Percentiles rank a stretch among this genome's conserved stretches.
Conservation (phyloP, 176 grass and related monocot species). For the Typha latifolia region DNA sequence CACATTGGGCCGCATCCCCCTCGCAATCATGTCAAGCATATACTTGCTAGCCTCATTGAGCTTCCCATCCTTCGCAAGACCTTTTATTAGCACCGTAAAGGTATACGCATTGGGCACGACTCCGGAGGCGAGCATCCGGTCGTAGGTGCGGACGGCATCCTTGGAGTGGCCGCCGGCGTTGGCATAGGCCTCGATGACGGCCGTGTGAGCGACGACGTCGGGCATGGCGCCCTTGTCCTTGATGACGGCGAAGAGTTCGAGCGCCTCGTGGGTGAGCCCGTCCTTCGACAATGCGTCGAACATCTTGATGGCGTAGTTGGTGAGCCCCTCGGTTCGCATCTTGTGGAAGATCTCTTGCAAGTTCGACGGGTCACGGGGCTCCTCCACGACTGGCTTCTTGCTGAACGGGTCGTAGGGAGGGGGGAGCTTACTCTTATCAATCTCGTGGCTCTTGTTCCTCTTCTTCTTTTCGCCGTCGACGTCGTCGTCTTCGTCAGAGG, state of each 20-base stretch:
- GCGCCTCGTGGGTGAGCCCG: conserved; percentile 68
- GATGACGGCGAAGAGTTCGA: conserved; percentile 57
- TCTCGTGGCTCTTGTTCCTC: background rate
- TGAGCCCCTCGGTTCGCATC: conserved; percentile 79
- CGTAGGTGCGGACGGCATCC: conserved; percentile 53
- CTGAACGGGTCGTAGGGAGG: conserved; percentile 75
- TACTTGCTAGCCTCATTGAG: conserved; percentile 46
- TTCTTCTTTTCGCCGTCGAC: conserved; percentile 3
- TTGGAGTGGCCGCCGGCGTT: conserved; percentile 52
- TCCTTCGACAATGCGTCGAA: conserved; percentile 94
- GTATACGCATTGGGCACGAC: conserved; percentile 69
- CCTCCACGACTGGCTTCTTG: conserved; percentile 39
- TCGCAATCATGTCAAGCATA: conserved; percentile 62
- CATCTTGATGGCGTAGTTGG: conserved; percentile 91
- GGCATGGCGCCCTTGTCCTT: conserved; percentile 84
- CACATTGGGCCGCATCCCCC: conserved; percentile 57
- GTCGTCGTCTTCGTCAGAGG: conserved; percentile 43
- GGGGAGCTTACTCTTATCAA: conserved; percentile 31
- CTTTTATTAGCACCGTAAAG: conserved; percentile 44
- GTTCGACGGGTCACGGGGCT: conserved; percentile 55
- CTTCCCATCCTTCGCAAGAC: conserved; percentile 40
- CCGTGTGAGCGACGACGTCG: conserved; percentile 77
- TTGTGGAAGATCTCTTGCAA: conserved; percentile 72
- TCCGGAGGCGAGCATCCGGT: conserved; percentile 63
- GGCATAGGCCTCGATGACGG: conserved; percentile 72